Conservation (phyloP, 2,329 filamentous ascomycete genomes). For the Colletotrichum tamarilloi region DNA sequence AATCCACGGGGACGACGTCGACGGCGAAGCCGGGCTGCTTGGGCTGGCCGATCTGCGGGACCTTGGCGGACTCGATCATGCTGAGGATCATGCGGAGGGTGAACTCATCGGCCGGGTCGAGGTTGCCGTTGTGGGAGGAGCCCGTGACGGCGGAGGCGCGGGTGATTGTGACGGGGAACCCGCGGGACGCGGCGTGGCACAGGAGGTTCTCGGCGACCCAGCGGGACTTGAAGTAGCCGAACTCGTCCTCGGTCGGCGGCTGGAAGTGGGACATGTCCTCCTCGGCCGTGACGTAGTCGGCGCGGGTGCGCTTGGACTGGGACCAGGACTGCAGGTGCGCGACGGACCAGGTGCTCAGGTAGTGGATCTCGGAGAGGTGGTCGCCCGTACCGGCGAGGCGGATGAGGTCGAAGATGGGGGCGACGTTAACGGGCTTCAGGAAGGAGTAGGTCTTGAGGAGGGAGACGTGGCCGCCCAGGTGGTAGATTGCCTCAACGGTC, state of each 20-base stretch:
- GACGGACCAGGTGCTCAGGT: conserved; percentile 42
- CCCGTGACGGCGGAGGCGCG: conserved; percentile 29
- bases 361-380: conserved; percentile 40
- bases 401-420: conserved; percentile 34
- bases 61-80: conserved; percentile 40
- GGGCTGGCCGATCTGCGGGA: conserved; percentile 38
- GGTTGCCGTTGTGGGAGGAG: conserved; percentile 4
- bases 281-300: conserved; percentile 36
- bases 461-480: not conserved
- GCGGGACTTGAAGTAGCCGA: conserved; percentile 43
- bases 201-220: conserved; percentile 42
- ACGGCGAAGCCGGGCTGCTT: conserved; percentile 40
- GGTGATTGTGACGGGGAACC: conserved; percentile 40
- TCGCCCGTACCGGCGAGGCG: conserved; percentile 38
- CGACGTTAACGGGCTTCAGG: not conserved
- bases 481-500: conserved; percentile 34
- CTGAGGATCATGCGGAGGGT: conserved; percentile 39
- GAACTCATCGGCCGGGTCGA: conserved; percentile 39
- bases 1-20: conserved; percentile 40
- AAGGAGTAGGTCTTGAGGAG: not conserved
- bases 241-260: conserved; percentile 40
- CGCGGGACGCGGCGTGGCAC: conserved; percentile 39
- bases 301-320: conserved; percentile 35
- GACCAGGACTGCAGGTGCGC: conserved; percentile 41
- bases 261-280: conserved; percentile 39